Base-by-base conservation (phyloP, 129 eudicot species). In the Rutidosis leptorrhynchoides region DNA sequence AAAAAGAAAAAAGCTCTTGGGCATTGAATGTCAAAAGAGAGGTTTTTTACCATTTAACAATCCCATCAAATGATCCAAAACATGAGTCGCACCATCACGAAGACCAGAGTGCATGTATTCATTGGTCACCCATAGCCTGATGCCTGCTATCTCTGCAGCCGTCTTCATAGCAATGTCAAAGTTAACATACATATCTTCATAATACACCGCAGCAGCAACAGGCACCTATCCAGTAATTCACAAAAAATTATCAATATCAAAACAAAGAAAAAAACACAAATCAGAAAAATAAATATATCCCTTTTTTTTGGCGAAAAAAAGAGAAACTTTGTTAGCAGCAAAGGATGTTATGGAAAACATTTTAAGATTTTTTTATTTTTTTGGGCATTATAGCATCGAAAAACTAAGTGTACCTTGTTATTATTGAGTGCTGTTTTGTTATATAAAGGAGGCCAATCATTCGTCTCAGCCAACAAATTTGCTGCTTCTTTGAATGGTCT, bases 101-200 rank as follows among this genome's bases (percentile, higher is more conserved):
- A 93, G 76, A 71, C 98, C 98, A 52, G 98, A 93, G 74, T 93
- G 98, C 98, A 88, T 93, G 75, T 85, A 93, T 54, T 93, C 98
- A 49, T 93, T 93, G 1, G 96, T 93, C 19, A 93, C 83, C 87
- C 95, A 93, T 59, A 84, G 30, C 81, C 98, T 78, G 22, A 93
- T 82, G 52, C 95, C 98, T 26, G 80, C 78, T 20, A 93, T 93
- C 60, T 83, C 77, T 64, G 90, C 66, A 65, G 95, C 92, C 3
- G 96, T 86, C 72, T 82, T 89, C 78, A 46, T 80, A 17, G 82
- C 84, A 58, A 93, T 65, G 79, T 93, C 84, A 53, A 93, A 78
- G 89, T 93, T 93, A 29, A 93, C 98, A 67, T 72, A 93, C 89
- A 88, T 75, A 65, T 93, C 98, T 65, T 93, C 98, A 54, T 88